Conservation (phyloP, 805 yeast species). For the Starmerella floricola region DNA sequence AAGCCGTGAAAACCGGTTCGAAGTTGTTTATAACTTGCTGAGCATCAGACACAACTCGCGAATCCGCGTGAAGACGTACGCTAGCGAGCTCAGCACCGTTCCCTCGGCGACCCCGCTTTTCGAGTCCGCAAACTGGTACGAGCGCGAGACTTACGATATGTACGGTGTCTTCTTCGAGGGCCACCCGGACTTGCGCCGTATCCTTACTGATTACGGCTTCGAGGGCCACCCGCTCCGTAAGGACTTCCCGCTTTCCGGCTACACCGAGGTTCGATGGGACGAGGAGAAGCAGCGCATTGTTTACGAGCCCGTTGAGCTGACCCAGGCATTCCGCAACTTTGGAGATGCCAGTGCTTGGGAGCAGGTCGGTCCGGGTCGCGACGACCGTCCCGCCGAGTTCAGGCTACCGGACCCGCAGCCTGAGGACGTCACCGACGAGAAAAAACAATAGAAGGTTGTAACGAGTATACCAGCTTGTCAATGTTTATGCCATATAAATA, state of each 20-base stretch:
- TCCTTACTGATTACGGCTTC: conserved; percentile 83
- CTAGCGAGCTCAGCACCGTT: conserved; percentile 69
- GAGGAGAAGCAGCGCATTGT: conserved; percentile 83
- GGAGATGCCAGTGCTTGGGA: conserved; percentile 88
- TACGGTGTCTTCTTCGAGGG: conserved; percentile 79
- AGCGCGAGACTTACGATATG: conserved; percentile 79
- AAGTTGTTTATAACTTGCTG: conserved; percentile 71
- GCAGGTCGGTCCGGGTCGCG: conserved; percentile 79
- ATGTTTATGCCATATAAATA: neutral
- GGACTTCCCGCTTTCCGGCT: conserved; percentile 88
- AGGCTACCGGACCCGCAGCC: conserved; percentile 74
- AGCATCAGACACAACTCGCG: conserved; percentile 76
- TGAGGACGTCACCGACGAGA: conserved; percentile 41
- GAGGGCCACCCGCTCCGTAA: conserved; percentile 87
- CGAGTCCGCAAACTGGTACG: conserved; percentile 83
- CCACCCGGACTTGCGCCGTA: conserved; percentile 81
- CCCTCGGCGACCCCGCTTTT: conserved; percentile 63
- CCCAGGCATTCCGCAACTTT: conserved; percentile 88
- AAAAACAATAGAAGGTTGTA: conserved; percentile 17
- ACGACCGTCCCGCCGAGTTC: conserved; percentile 67
- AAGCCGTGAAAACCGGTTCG: conserved; percentile 69
- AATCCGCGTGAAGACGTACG: conserved; percentile 79
- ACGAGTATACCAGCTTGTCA: neutral
- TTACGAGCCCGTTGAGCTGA: conserved; percentile 79
- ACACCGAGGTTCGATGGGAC: conserved; percentile 81